Base-by-base conservation (phyloP, 495 filamentous ascomycete genomes). In the Umbilicaria muhlenbergii region DNA sequence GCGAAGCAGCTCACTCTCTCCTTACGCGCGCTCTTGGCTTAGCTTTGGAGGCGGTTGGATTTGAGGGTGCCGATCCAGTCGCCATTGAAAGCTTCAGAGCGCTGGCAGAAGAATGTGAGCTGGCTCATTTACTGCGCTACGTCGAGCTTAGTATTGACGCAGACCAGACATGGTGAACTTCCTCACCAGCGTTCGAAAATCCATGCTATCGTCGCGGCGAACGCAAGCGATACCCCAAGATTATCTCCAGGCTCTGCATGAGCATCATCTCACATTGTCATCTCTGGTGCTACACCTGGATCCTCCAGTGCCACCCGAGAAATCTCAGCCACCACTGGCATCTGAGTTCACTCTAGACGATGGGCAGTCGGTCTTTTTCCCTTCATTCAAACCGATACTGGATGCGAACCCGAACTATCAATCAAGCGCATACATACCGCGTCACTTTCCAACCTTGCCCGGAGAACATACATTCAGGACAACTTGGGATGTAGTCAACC, bases 401-500 rank as follows among this genome's bases (percentile, higher is more conserved):
- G 73, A 67, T 32, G 70, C 65, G 8, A 62, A 67, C 34, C 55
- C 61, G 28, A 69, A 77, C 31, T 69, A 68, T 39, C 57, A 59
- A 19, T 54, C 52, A 18, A 65, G 60, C 48, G 54, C 59, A 19
- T 78, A 79, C 46, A 75, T 85, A 37, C 80, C 81, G 0, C 65
- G 60, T 39, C 71, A 80, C 41, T 80, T 88, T 46, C 83, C 83
- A 10, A 55, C 70, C 16, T 77, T 85, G 34, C 83, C 83, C 7
- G 75, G 76, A 49, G 74, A 71, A 53, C 83, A 88, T 57, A 83
- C 83, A 12, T 88, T 80, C 58, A 71, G 74, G 48, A 61, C 69
- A 31, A 85, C 81, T 1, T 66, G 78, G 2, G 74, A 82, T 10
- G 81, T 73, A 48, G 71, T 76, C 0, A 65, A 72, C 36, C 69